These are phyloP conservation scores for Ulota crispa DNA, from an alignment of 225 moss, liverwort and hornwort genomes.

Conservation along the genomic window DNA sequence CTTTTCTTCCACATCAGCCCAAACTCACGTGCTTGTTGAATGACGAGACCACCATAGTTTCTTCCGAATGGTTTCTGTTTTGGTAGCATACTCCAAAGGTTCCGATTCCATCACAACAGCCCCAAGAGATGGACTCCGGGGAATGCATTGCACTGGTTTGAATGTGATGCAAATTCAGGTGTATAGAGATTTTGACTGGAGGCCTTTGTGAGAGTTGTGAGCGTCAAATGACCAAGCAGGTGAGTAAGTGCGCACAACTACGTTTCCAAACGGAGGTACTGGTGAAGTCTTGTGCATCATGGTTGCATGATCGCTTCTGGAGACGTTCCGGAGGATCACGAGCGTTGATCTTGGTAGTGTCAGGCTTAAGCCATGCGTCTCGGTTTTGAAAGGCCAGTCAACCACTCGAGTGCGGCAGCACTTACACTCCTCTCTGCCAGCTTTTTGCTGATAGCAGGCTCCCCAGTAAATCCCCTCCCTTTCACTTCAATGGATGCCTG, in stretches of 20 bases:
- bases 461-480: constrained; percentile 70
- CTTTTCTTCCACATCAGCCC: constrained; percentile 7
- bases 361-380: constrained; percentile 38
- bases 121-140: neutral
- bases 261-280: neutral
- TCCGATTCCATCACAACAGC: neutral
- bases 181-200: neutral
- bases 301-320: neutral
- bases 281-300: neutral
- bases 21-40: neutral
- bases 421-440: constrained; percentile 87
- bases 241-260: constrained; percentile 16
- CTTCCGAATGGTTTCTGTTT: neutral
- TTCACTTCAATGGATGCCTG: constrained; percentile 76
- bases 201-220: neutral
- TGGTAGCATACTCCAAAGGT: neutral
- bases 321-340: neutral
- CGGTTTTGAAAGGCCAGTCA: constrained; percentile 56
- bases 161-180: neutral
- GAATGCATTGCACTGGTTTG: neutral
- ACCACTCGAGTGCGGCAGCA: constrained; percentile 70
- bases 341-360: neutral
- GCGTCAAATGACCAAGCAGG: neutral
- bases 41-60: constrained; percentile 8
- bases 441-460: constrained; percentile 80